phyloP scores from a whole-genome alignment of 495 filamentous ascomycete species.

The Aspergillus campestris region DNA sequence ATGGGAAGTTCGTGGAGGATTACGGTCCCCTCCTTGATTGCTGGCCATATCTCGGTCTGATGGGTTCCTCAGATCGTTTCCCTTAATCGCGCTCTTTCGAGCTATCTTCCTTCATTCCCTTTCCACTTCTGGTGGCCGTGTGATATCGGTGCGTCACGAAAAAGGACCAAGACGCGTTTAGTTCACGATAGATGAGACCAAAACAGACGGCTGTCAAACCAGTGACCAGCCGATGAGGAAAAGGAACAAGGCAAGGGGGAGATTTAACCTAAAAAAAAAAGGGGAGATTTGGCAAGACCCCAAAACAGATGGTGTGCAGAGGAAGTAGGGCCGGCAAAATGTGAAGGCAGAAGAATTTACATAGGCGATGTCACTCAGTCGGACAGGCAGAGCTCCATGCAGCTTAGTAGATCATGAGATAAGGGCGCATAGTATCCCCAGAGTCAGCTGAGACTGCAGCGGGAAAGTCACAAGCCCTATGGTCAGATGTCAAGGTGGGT shows the following conservation, averaged over 20 bases:
- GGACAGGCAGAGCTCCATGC: neutral
- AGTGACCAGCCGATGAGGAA: neutral
- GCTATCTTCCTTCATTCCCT: neutral
- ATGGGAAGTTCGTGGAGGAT: neutral
- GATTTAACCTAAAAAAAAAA: neutral
- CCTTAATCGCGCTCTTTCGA: neutral
- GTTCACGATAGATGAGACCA: neutral
- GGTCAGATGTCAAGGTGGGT: no score
- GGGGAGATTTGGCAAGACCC: neutral
- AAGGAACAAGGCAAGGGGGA: neutral
- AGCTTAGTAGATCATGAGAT: constrained; percentile 15
- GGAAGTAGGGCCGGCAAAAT: neutral
- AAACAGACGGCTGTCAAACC: neutral
- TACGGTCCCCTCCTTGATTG: constrained; percentile 3
- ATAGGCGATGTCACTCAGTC: neutral
- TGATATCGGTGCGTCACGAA: no score
- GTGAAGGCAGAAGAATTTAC: neutral
- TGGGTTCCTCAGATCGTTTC: neutral
- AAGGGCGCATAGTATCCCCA: constrained; percentile 8
- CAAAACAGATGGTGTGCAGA: neutral
- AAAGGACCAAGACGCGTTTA: no score
- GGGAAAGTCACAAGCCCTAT: no score
- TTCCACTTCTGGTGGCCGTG: no score
- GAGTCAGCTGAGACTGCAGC: constrained; percentile 14
- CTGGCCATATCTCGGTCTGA: constrained; percentile 1